Evolutionary conservation across 805 yeast genomes (phyloP), one percentile per base, ranked within the genome.

Genomic region (Saturnispora hagleri): DNA sequence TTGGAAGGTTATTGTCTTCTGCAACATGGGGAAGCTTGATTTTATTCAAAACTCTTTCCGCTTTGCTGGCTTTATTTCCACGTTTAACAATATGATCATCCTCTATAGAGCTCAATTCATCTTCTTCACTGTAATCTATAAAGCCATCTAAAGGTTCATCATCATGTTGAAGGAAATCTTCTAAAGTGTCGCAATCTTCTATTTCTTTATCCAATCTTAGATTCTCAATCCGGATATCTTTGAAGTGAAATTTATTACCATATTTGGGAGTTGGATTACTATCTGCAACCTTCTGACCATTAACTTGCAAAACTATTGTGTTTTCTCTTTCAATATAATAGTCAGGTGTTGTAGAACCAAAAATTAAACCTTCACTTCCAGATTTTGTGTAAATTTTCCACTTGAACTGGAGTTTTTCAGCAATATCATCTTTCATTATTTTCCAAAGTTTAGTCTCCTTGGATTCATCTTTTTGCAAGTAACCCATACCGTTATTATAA

Each of bases 271-370:
- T 51, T 7, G 35, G 50, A 1, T 48, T 47, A 45, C 47, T 53
- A 3, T 60, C 52, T 18, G 45, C 48, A 20, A 28, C n/a, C 20
- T 15, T 28, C 42, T 41, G 38, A 28, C 43, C 26, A 36, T 12
- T 36, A 15, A 50, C 43, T 28, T 50, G 45, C n/a, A 50, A 12
- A 2, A 50, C 45, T n/a, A 50, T 10, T 28, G 44, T 27, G 20
- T 27, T 24, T 34, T 44, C 26, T 10, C 15, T 12, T 28, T 44
- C 40, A 28, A 50, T 18, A 36, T 24, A 43, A 13, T 20, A 76
- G 33, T 74, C 79, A 0, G 97, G 96, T 13, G 69, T 64, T 48
- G 75, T 72, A 5, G 74, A 69, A 1, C 89, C 90, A 68, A 84
- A 85, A 51, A 70, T 69, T 2, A 82, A 49, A 1, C 73, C 36